Conservation (phyloP, 78 protist species). For the Dictyostelium brefeldianum region DNA sequence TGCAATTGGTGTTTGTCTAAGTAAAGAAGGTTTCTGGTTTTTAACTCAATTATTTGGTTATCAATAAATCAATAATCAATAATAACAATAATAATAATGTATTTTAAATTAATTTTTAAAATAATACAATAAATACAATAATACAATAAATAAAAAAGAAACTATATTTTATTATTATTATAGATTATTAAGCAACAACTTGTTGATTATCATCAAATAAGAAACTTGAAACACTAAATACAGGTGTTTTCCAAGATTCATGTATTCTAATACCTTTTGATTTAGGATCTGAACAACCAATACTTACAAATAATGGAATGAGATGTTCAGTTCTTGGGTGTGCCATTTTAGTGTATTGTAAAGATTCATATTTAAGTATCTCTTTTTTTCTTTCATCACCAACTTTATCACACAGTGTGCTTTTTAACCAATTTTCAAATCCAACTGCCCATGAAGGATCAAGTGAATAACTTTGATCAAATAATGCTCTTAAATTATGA, state of each 20-base stretch:
- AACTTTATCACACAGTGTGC: not conserved
- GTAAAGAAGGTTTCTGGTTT: slow-evolving; percentile 54
- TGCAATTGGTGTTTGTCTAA: slow-evolving; percentile 43
- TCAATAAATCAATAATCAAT: not conserved
- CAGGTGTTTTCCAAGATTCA: slow-evolving; percentile 28
- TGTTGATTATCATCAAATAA: not conserved
- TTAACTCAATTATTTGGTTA: slow-evolving; percentile 71
- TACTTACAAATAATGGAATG: slow-evolving; percentile 34
- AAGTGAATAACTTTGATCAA: slow-evolving; percentile 4
- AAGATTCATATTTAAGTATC: not conserved
- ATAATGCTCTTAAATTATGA: slow-evolving; percentile 68
- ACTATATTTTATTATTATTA: not conserved
- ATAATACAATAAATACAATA: too few species aligned
- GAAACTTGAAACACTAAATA: slow-evolving; percentile 21
- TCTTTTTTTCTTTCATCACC: slow-evolving; percentile 6
- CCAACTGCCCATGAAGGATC: not conserved
- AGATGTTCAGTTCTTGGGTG: slow-evolving; percentile 61
- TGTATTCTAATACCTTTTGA: not conserved
- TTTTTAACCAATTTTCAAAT: not conserved
- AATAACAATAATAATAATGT: not conserved
- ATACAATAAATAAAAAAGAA: too few species aligned
- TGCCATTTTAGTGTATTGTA: not conserved
- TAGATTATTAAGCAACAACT: too few species aligned
- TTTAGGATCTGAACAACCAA: slow-evolving; percentile 2
- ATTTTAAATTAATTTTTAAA: too few species aligned